Base-by-base conservation (phyloP, 257 asterid genomes). In the Hygrophila difformis region DNA sequence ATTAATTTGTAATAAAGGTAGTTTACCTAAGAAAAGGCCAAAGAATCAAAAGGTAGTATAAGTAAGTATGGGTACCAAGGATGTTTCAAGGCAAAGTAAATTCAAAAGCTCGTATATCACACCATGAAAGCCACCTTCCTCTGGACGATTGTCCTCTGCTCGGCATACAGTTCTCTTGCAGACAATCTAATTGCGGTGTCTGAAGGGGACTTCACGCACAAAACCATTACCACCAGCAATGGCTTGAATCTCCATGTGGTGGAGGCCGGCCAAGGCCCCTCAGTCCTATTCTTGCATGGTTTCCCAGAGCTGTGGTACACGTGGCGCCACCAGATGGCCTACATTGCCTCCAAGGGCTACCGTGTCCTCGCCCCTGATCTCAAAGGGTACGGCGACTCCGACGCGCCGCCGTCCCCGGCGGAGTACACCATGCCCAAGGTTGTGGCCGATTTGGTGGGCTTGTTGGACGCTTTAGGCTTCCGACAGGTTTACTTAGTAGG, bases 261-360 rank as follows among this genome's bases (percentile, higher is more conserved):
- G 5, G 96, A 82, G 26, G 68, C 74, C 35, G 94, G 93, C 19
- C 55, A 71, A 2, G 98, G 98, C 3, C 98, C 92, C n/a, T 76
- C 92, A 22, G 64, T 89, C 21, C 62, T 91, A 0, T 69, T 91
- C 71, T 72, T 91, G 45, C 96, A 86, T 52, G 96, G 96, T 36
- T 89, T 89, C 71, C 98, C 98, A 14, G 98, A 85, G 71, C 98
- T 89, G 7, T 89, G 98, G 98, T 89, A 89, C 70, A 14, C 96
- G 17, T 85, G 98, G 98, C 94, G 98, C 52, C 92, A 82, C 70
- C 98, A 91, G 73, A 75, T 91, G 93, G 56, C 77, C 2, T 56
- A 37, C 57, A 92, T 91, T 15, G 70, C 98, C 11, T 67, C 94
- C 44, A 68, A 49, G 34, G 96, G 96, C 53, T 91, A 71, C 71